These are phyloP conservation scores for Boletus pseudo-olivaceus DNA, from an alignment of 768 basidiomycete genomes.

Conservation along the genomic window DNA sequence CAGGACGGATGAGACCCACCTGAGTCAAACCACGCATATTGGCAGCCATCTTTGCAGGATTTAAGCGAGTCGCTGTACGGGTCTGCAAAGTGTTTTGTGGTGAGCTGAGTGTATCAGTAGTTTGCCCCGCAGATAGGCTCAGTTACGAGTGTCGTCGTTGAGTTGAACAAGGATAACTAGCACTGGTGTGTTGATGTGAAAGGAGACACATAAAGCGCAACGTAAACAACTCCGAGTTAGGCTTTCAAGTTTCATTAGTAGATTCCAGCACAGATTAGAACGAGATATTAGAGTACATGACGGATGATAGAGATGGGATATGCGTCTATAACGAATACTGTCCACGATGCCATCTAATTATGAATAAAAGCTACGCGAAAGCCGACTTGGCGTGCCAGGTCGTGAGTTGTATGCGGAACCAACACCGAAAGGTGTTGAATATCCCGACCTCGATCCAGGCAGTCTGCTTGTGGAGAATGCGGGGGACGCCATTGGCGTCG, in stretches of 20 bases:
- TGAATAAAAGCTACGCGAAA: conserved; percentile 38
- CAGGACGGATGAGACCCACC: conserved; percentile 41
- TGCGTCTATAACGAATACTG: conserved; percentile 10
- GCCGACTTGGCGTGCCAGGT: conserved; percentile 61
- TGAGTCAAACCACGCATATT: conserved; percentile 92
- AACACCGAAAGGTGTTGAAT: conserved; percentile 51
- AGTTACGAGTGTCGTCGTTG: background rate
- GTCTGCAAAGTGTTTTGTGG: background rate
- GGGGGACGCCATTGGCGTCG: conserved; percentile 60
- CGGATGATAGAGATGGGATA: background rate
- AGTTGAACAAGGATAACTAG: background rate
- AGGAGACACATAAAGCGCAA: background rate
- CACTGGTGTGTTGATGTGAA: conserved; percentile 1
- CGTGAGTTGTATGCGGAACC: conserved; percentile 50
- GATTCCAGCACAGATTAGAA: conserved; percentile 12
- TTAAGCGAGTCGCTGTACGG: background rate
- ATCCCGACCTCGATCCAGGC: conserved; percentile 50
- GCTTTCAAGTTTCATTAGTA: background rate
- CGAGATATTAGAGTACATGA: conserved; percentile 19
- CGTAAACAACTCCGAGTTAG: background rate
- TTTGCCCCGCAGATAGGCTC: background rate
- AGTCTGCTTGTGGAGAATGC: conserved; percentile 36
- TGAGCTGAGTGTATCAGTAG: background rate
- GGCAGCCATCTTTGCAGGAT: conserved; percentile 62
- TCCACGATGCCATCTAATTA: conserved; percentile 14